Evolutionary conservation across 2,329 filamentous ascomycete genomes (phyloP).

Genomic region (Basipetospora chlamydospora): DNA sequence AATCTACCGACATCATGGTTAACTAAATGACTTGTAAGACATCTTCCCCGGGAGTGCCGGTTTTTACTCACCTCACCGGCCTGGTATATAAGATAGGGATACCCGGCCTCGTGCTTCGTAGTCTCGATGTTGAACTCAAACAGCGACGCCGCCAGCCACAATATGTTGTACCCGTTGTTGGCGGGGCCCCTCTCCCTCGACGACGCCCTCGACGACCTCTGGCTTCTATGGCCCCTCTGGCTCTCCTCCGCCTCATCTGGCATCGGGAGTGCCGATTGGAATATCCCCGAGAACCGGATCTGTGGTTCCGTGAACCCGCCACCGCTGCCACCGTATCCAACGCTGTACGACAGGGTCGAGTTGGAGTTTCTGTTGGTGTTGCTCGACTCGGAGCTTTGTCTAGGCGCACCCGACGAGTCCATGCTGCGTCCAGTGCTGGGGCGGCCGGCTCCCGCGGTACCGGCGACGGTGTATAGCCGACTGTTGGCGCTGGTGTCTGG

Average conservation of each 20-base stretch:
- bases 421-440: conserved; percentile 47
- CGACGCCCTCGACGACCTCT: conserved; percentile 41
- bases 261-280: conserved; percentile 76
- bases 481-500: conserved; percentile 33
- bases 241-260: conserved; percentile 47
- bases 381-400: conserved; percentile 37
- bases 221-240: conserved; percentile 29
- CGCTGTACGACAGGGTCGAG: conserved; percentile 26
- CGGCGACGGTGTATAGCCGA: no score
- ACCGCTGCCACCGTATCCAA: conserved; percentile 29
- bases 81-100: conserved; percentile 90
- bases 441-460: conserved; percentile 31
- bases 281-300: conserved; percentile 58
- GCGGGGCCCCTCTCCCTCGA: conserved; percentile 41
- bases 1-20: conserved; percentile 42
- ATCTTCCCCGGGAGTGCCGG: no score
- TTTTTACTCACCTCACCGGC: conserved; percentile 66
- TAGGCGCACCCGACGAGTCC: conserved; percentile 34
- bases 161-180: conserved; percentile 49
- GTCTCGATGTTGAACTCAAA: conserved; percentile 97
- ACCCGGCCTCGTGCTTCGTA: conserved; percentile 81
- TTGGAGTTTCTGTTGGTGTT: conserved; percentile 21
- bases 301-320: conserved; percentile 26
- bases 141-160: conserved; percentile 85
- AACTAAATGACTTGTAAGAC: no score